Evolutionary conservation across 768 basidiomycete genomes (phyloP).

Genomic region (Podaxis sp.): DNA sequence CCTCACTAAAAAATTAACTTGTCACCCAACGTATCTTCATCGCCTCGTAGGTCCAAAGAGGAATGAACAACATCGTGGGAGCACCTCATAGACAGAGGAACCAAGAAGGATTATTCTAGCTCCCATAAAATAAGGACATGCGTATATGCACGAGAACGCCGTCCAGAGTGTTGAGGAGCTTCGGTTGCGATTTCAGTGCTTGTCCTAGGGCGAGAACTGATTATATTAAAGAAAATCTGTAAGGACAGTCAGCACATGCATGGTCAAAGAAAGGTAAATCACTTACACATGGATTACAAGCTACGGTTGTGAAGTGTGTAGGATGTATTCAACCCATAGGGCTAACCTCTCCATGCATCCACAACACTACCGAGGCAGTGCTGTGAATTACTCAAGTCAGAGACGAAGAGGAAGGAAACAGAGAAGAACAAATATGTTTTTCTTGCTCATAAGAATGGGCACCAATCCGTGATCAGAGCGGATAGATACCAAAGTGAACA

Average conservation of each 20-base stretch:
- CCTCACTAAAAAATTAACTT: background rate
- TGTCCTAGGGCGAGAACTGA: background rate
- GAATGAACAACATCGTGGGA: conserved; percentile 29
- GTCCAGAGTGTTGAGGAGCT: conserved; percentile 97
- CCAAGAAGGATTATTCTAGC: conserved; percentile 51
- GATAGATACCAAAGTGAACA: conserved; percentile 86
- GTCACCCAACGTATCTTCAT: conserved; percentile 30
- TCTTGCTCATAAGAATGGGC: conserved; percentile 89
- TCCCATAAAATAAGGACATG: conserved; percentile 88
- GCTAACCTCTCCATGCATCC: conserved; percentile 15
- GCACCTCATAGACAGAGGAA: conserved; percentile 21
- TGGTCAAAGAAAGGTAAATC: too few relatives aligned
- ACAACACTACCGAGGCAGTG: background rate
- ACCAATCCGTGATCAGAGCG: conserved; percentile 60
- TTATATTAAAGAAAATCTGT: background rate
- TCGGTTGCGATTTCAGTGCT: background rate
- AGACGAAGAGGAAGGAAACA: conserved; percentile 14
- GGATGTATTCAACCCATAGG: conserved; percentile 17
- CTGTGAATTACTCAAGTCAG: background rate
- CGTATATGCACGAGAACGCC: conserved; percentile 67
- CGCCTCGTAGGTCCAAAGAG: conserved; percentile 15
- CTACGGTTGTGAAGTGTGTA: background rate
- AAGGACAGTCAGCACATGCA: background rate
- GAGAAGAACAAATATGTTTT: conserved; percentile 8
- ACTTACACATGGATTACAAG: background rate